These are phyloP conservation scores for Barnettozyma sp. DNA, from an alignment of 805 yeast species.

Conservation along the genomic window DNA sequence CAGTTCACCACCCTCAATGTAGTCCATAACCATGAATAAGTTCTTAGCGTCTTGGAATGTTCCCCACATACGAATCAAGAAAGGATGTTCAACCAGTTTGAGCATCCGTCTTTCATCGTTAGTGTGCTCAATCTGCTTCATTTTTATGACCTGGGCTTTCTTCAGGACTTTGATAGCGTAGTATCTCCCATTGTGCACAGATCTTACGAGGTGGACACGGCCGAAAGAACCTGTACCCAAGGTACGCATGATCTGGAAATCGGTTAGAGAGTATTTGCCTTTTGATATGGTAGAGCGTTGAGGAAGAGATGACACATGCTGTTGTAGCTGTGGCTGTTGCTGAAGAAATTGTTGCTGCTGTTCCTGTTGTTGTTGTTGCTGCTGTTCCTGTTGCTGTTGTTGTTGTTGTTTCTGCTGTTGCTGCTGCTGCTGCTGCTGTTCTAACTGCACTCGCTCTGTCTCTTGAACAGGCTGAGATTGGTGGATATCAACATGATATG, in stretches of 20 bases:
- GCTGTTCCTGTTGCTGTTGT: too few relatives aligned
- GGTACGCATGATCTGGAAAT: slow-evolving; percentile 80
- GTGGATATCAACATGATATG: too few relatives aligned
- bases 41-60: slow-evolving; percentile 85
- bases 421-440: too few relatives aligned
- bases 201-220: slow-evolving; percentile 81
- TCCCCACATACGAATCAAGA: slow-evolving; percentile 92
- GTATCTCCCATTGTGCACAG: slow-evolving; percentile 84
- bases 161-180: slow-evolving; percentile 91
- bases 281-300: slow-evolving; percentile 24
- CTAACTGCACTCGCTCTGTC: too few relatives aligned
- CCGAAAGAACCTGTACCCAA: slow-evolving; percentile 96
- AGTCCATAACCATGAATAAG: slow-evolving; percentile 93
- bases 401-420: too few relatives aligned
- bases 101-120: slow-evolving; percentile 91
- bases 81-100: slow-evolving; percentile 82
- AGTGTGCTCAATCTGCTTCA: slow-evolving; percentile 95
- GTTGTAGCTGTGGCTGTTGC: slow-evolving; percentile 3
- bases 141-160: slow-evolving; percentile 79
- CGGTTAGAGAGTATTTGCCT: slow-evolving; percentile 76
- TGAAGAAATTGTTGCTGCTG: slow-evolving; percentile 5
- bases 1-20: slow-evolving; percentile 92
- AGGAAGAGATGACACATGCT: slow-evolving; percentile 19
- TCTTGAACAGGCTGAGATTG: too few relatives aligned
- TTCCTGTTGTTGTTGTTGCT: slow-evolving; percentile 8